Evolutionary conservation across 257 asterid genomes (phyloP), one percentile per base, ranked within the genome.

Genomic region (Plantago major): DNA sequence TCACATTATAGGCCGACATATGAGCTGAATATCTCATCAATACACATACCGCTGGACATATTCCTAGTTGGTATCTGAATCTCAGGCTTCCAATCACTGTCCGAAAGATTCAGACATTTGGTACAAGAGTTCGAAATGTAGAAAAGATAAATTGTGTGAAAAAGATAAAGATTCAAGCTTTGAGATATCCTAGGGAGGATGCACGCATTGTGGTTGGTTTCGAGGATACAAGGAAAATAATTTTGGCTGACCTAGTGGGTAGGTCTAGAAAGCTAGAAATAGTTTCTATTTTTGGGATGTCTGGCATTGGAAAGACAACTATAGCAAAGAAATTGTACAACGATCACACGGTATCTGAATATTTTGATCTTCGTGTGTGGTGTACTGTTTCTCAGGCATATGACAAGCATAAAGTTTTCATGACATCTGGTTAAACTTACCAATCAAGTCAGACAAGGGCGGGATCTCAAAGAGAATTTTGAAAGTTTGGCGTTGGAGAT

Each of bases 1-100:
- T 7, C 18, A 6, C 45, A 65, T 74, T 57, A 56, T 30, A 70
- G 73, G 65, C 37, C 30, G 16, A 43, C 66, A 2, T 52, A 61
- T 56, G 55, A 62, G 73, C 60, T 30, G 64, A 62, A 62, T 69
- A 74, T 15, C 28, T 33, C 9, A 38, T 74, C 3, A 66, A 74
- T 18, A 52, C 67, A 17, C 13, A 33, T 59, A 12, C 65, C 16
- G 56, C 55, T 0, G 10, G 37, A 18, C 42, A 55, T 0, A 3
- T 52, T 16, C 45, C 51, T 13, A 49, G 54, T 49, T 49, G 54
- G 54, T 49, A 49, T 49, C n/a, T 49, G 54, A 49, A 49, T 49
- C 54, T 16, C 54, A 16, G 54, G 10, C 54, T 49, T 49, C 54
- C 54, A 13, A 22, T 49, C 54, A 16, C n/a, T 49, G 28, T 49